A percentile compares a stretch with the other conserved stretches of the same genome.
Evolutionary conservation across 1,284 basidiomycete genomes (phyloP).

Genomic region (Porphyrellus sp.): DNA sequence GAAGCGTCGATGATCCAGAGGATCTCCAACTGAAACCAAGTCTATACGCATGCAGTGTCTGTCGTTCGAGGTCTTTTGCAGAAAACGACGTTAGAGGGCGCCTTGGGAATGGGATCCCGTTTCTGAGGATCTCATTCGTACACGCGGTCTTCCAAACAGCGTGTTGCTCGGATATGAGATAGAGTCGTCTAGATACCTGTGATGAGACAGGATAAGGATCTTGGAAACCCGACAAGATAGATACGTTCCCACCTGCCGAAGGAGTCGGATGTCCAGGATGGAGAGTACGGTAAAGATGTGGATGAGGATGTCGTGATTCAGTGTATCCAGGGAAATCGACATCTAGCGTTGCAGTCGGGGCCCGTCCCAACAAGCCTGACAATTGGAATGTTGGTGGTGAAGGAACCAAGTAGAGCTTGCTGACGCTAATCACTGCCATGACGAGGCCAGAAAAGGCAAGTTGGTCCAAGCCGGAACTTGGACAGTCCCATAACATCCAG

Average conservation of each 20-base stretch:
- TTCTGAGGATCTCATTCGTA: constrained; percentile 39
- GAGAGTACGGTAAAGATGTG: constrained; percentile 44
- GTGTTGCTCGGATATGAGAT: constrained; percentile 41
- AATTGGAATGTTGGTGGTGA: not conserved
- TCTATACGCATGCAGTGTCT: constrained; percentile 42
- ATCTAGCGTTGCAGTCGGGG: constrained; percentile 20
- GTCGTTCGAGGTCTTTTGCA: constrained; percentile 42
- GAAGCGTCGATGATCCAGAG: constrained; percentile 18
- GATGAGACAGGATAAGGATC: not conserved
- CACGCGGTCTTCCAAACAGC: constrained; percentile 57
- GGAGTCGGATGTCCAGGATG: constrained; percentile 45
- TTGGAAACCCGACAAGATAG: not conserved
- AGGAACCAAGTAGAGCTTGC: not conserved
- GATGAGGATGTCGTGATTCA: constrained; percentile 50
- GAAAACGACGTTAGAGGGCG: constrained; percentile 33
- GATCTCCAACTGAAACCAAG: constrained; percentile 50
- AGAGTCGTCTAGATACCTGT: constrained; percentile 51
- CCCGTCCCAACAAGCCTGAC: not conserved
- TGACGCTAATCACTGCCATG: not conserved
- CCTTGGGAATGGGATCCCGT: constrained; percentile 48
- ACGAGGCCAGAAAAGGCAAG: constrained; percentile 21
- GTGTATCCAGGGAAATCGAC: constrained; percentile 20
- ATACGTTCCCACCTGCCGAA: constrained; percentile 43
- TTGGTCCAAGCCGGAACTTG: too few species aligned
- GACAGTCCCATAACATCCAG: too few species aligned